Base-by-base conservation (phyloP, 441 rosid species). In the Gossypium lobatum region DNA sequence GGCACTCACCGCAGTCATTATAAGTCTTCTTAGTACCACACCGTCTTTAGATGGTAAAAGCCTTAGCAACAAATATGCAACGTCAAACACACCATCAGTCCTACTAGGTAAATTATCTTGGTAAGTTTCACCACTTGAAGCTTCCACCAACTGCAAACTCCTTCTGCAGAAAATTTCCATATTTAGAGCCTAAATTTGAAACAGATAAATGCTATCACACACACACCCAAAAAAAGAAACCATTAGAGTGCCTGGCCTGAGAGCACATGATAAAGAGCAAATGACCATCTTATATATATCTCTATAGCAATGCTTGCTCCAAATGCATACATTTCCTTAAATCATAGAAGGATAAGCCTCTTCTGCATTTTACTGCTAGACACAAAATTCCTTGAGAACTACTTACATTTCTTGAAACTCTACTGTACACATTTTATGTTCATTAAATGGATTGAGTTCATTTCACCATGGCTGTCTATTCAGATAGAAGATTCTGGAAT, bases 1-100 rank as follows among this genome's bases (percentile, higher is more conserved):
- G 58, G 65, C 73, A 89, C 96, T 88, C 73, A 92, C 99, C 58
- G 93, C 99, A 72, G 97, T 89, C 97, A 92, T 85, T 75, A 92
- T 70, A 77, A 95, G 96, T 78, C 90, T 90, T 79, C 99, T 85
- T 57, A 95, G 88, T 76, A 85, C 96, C 71, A 81, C 82, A 69
- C 97, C 99, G 37, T 91, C 85, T 80, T 85, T 89, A 57, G 97
- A 89, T 64, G 90, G 88, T 79, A 92, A 80, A 80, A 93, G 91
- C 80, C 72, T 85, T 81, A 89, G 64, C 60, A 95, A 83, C 77
- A 89, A 64, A 74, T 83, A 80, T 13, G 89, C 85, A 20, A 78
- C 75, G 54, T 89, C 83, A 62, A 83, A 71, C 70, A 81, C 85
- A 73, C 85, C 88, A 59, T 78, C 71, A 17, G 78, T 77, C 67